Conservation (phyloP, 345 rosid species). For the Salix dunnii region DNA sequence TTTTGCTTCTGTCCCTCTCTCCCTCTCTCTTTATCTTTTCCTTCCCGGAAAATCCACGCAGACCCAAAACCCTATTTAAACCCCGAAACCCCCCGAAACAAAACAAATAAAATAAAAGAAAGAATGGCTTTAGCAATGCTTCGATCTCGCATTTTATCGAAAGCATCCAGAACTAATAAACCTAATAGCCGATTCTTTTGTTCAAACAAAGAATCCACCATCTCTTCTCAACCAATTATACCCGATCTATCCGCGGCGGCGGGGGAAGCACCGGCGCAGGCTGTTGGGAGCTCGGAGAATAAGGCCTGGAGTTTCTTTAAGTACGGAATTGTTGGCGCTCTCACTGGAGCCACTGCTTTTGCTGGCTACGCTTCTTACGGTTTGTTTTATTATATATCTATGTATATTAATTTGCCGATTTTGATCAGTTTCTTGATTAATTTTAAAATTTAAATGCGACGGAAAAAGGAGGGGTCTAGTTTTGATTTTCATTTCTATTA, state of each 20-base stretch:
- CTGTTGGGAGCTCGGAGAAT: constrained; percentile 21
- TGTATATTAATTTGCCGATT: not conserved
- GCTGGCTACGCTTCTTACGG: constrained; percentile 65
- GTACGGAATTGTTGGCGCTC: constrained; percentile 45
- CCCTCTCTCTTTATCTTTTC: not conserved
- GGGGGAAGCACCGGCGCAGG: constrained; percentile 22
- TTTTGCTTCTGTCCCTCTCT: not conserved
- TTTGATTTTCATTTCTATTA: too few species aligned
- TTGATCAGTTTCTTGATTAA: not conserved
- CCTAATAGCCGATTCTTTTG: constrained; percentile 28
- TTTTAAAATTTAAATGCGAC: not conserved
- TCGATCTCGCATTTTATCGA: constrained; percentile 50
- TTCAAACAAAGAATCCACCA: constrained; percentile 41
- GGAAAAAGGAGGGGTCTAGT: too few species aligned
- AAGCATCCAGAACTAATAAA: constrained; percentile 15
- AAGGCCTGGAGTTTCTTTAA: constrained; percentile 54
- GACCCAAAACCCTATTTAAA: constrained; percentile 28
- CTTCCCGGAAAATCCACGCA: not conserved
- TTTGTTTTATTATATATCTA: constrained; percentile 20
- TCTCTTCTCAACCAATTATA: constrained; percentile 45
- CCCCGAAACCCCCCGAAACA: constrained; percentile 2
- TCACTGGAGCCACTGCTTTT: constrained; percentile 58
- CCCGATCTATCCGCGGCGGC: constrained; percentile 41
- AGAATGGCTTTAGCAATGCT: constrained; percentile 49
- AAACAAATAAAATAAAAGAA: not conserved